Percentiles rank a stretch among this genome's conserved stretches.
These are phyloP conservation scores for Raphanus sativus DNA, from an alignment of 345 rosid genomes.

Conservation along the genomic window DNA sequence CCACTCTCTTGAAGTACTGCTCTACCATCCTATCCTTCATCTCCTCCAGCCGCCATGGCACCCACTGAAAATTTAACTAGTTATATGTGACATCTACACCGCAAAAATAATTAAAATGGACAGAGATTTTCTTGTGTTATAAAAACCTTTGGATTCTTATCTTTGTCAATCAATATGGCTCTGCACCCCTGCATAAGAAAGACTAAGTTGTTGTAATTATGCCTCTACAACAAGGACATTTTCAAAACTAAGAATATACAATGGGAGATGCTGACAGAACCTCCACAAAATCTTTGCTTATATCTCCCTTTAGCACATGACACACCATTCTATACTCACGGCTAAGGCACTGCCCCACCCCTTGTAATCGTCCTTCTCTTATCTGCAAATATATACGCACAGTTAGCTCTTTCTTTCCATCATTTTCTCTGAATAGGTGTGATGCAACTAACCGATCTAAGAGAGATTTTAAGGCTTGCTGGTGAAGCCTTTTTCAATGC, in stretches of 20 bases:
- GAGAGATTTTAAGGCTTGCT: constrained; percentile 82
- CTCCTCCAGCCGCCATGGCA: constrained; percentile 67
- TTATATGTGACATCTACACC: not conserved
- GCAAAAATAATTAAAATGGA: not conserved
- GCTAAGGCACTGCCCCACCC: constrained; percentile 74
- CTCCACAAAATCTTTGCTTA: constrained; percentile 87
- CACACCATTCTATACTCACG: constrained; percentile 89
- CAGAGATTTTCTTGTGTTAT: not conserved
- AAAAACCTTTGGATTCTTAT: constrained; percentile 74
- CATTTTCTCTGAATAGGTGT: constrained; percentile 3
- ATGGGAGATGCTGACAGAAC: constrained; percentile 38
- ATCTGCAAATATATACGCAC: constrained; percentile 50
- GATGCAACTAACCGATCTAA: constrained; percentile 60
- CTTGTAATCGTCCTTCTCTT: constrained; percentile 86
- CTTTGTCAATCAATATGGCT: constrained; percentile 84
- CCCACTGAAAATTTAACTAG: constrained; percentile 52
- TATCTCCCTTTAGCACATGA: constrained; percentile 71
- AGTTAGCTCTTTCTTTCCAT: constrained; percentile 15
- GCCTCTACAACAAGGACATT: not conserved
- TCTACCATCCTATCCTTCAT: constrained; percentile 59
- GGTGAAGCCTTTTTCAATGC: constrained; percentile 76
- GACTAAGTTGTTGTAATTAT: not conserved
- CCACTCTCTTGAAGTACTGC: constrained; percentile 57
- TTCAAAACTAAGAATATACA: not conserved
- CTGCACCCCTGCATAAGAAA: constrained; percentile 77